Percentiles rank a stretch among this genome's conserved stretches.
Conservation (phyloP, 306 rosid species). For the Sophora flavescens region DNA sequence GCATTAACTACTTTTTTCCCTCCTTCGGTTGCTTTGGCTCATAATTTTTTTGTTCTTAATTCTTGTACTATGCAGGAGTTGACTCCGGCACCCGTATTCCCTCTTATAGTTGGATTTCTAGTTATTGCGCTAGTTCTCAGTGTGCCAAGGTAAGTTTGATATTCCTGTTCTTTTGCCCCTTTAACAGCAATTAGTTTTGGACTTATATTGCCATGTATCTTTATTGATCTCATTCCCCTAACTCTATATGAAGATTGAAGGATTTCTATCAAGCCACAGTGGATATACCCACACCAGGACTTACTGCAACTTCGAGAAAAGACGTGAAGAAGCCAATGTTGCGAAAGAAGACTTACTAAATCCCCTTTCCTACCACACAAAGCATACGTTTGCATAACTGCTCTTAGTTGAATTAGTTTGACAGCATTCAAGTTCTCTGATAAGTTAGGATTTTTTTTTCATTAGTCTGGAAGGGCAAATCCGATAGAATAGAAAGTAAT, state of each 20-base stretch:
- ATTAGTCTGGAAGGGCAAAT: conserved; percentile 18
- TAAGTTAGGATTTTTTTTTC: conserved; percentile 45
- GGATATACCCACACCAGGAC: conserved; percentile 80
- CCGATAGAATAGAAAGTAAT: conserved; percentile 41
- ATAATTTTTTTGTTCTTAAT: conserved; percentile 27
- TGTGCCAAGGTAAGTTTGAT: conserved; percentile 75
- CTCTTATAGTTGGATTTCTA: conserved; percentile 77
- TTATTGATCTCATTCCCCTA: conserved; percentile 16
- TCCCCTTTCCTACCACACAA: conserved; percentile 23
- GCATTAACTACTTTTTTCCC: conserved; percentile 6
- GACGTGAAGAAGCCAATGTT: conserved; percentile 73
- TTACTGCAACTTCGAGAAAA: conserved; percentile 64
- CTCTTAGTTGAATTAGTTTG: conserved; percentile 46
- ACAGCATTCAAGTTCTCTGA: conserved; percentile 45
- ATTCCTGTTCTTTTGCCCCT: conserved; percentile 35
- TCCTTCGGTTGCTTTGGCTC: conserved; percentile 28
- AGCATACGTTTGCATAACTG: conserved; percentile 41
- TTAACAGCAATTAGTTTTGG: conserved; percentile 19
- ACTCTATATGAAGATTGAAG: conserved; percentile 63
- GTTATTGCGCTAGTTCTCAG: conserved; percentile 75
- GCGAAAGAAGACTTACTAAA: conserved; percentile 86
- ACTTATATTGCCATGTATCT: conserved; percentile 19
- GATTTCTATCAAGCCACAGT: conserved; percentile 81
- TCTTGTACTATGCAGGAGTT: conserved; percentile 67
- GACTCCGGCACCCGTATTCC: conserved; percentile 92